phyloP scores from a whole-genome alignment of 108 stramenopile species.

The Parietichytrium sp. region DNA sequence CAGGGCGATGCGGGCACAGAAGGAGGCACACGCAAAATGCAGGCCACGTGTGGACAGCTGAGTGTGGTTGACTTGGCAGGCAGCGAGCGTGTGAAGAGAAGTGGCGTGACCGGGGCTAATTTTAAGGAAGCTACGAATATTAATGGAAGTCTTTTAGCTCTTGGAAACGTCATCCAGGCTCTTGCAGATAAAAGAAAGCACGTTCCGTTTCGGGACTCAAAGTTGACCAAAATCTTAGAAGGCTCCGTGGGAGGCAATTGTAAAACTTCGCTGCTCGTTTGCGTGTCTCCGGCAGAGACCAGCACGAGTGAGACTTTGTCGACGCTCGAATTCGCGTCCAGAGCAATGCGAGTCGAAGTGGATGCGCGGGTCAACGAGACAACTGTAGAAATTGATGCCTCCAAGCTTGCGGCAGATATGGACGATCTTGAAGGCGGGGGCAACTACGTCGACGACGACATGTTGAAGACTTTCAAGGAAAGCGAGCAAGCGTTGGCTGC shows the following conservation, averaged over 20 bases:
- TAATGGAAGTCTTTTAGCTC: slow-evolving; percentile 44
- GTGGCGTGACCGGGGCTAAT: slow-evolving; percentile 32
- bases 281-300: neutral
- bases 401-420: neutral
- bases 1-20: neutral
- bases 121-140: slow-evolving; percentile 48
- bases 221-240: slow-evolving; percentile 29
- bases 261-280: neutral
- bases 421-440: neutral
- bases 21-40: neutral
- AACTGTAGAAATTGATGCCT: neutral
- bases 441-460: slow-evolving; percentile 23
- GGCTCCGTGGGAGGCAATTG: slow-evolving; percentile 39
- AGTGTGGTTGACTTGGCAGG: slow-evolving; percentile 49
- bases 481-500: slow-evolving; percentile 22
- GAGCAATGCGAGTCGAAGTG: slow-evolving; percentile 33
- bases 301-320: slow-evolving; percentile 31
- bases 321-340: slow-evolving; percentile 9
- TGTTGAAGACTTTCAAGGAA: slow-evolving; percentile 33
- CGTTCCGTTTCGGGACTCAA: slow-evolving; percentile 45
- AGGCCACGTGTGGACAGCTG: neutral
- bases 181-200: slow-evolving; percentile 46
- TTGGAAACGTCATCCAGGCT: slow-evolving; percentile 51
- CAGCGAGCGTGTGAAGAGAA: slow-evolving; percentile 42
- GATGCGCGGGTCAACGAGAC: slow-evolving; percentile 31